Percentiles rank a stretch among this genome's conserved stretches.
These are phyloP conservation scores for Hyphodiscus hymeniophilus DNA, from an alignment of 495 filamentous ascomycete genomes.

Conservation along the genomic window DNA sequence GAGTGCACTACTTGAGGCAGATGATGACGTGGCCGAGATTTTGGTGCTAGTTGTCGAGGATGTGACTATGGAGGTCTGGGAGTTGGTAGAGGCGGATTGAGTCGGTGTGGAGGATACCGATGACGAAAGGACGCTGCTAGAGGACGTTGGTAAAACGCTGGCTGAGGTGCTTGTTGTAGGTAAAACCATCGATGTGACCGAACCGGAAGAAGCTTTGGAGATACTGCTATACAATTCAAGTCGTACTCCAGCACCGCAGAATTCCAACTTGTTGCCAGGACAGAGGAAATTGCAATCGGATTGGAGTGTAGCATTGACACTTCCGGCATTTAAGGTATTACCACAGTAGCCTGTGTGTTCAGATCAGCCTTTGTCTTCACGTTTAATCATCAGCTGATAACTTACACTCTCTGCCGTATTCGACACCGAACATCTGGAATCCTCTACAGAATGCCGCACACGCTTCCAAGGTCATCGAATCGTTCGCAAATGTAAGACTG, in stretches of 20 bases:
- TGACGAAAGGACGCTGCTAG: no score
- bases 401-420: constrained; percentile 42
- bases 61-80: no score
- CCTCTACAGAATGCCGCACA: constrained; percentile 39
- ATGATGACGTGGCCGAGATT: no score
- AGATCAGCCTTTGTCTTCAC: constrained; percentile 26
- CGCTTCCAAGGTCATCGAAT: constrained; percentile 39
- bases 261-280: constrained; percentile 27
- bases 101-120: no score
- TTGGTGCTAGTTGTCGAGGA: no score
- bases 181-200: no score
- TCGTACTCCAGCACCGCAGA: constrained; percentile 28
- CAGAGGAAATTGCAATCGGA: constrained; percentile 35
- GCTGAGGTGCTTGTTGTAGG: no score
- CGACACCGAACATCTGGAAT: constrained; percentile 37
- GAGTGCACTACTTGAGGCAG: no score
- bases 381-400: constrained; percentile 26
- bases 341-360: constrained; percentile 28
- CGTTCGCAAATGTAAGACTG: constrained; percentile 27
- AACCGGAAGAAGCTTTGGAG: no score
- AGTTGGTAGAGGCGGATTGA: no score
- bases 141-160: no score
- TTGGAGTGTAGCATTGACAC: constrained; percentile 12
- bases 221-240: constrained; percentile 23
- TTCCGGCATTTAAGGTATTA: constrained; percentile 24